phyloP scores from a whole-genome alignment of 139 green algal species.

The Chlorella sp. region DNA sequence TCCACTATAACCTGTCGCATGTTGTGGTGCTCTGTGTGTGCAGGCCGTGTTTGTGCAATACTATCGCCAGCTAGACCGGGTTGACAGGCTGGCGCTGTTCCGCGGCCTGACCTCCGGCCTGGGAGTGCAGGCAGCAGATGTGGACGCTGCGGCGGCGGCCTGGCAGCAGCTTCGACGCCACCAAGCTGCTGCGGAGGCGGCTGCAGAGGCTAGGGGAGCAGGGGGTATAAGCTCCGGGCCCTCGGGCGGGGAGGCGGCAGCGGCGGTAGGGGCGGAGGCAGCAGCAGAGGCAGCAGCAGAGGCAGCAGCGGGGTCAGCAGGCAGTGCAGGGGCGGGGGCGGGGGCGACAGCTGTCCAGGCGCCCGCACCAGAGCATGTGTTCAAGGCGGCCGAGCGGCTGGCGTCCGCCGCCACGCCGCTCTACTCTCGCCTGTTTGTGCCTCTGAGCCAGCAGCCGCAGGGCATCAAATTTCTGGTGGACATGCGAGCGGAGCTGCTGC shows the following conservation, averaged over 20 bases:
- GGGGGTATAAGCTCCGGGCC: background rate
- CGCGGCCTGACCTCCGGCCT: slow-evolving; percentile 47
- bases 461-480: slow-evolving; percentile 80
- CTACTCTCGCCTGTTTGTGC: slow-evolving; percentile 70
- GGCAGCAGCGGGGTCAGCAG: background rate
- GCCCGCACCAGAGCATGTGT: background rate
- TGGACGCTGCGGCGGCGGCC: slow-evolving; percentile 32
- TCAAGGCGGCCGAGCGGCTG: slow-evolving; percentile 47
- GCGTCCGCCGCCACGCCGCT: slow-evolving; percentile 56
- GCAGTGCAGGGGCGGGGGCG: background rate
- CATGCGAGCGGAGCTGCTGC: slow-evolving; percentile 70
- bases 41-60: slow-evolving; percentile 36
- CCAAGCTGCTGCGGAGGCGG: background rate
- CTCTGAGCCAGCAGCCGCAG: slow-evolving; percentile 62
- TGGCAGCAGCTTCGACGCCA: slow-evolving; percentile 29
- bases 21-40: slow-evolving; percentile 32
- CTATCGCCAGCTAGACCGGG: background rate
- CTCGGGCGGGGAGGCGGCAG: background rate
- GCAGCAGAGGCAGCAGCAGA: background rate
- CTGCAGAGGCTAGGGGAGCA: background rate
- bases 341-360: background rate
- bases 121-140: slow-evolving; percentile 37
- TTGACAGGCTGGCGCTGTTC: slow-evolving; percentile 38
- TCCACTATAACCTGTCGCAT: no score
- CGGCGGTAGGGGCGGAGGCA: background rate